Conservation (phyloP, 306 rosid genomes). For the Ochetophila trinervis region DNA sequence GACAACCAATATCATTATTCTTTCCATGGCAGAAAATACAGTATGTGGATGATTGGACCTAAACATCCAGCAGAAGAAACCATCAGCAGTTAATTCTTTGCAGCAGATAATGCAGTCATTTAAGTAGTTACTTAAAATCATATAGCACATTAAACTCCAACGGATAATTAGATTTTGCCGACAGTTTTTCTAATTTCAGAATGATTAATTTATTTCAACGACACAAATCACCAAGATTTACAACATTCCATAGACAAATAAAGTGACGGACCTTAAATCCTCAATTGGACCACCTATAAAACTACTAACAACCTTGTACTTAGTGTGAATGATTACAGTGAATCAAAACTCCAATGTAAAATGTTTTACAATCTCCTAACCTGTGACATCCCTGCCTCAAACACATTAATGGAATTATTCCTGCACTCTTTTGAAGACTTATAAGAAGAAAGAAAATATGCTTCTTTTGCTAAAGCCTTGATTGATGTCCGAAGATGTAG, state of each 20-base stretch:
- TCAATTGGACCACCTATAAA: background rate
- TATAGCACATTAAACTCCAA: slow-evolving; percentile 9
- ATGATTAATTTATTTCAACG: background rate
- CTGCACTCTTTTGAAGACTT: background rate
- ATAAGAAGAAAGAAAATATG: background rate
- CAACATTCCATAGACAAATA: background rate
- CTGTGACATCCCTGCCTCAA: background rate
- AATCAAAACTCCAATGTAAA: no score
- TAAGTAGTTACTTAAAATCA: background rate
- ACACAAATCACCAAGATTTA: background rate
- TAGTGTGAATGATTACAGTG: no score
- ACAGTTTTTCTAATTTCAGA: background rate
- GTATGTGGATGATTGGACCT: slow-evolving; percentile 55
- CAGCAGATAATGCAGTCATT: slow-evolving; percentile 6
- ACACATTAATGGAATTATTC: background rate
- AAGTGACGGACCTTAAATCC: background rate
- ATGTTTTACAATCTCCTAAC: background rate
- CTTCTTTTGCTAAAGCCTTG: background rate
- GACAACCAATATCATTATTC: slow-evolving; percentile 56
- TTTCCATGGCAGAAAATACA: slow-evolving; percentile 52
- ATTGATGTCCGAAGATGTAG: no score
- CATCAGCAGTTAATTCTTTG: slow-evolving; percentile 27
- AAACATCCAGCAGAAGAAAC: slow-evolving; percentile 32
- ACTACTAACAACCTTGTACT: background rate
- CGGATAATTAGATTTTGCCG: background rate